Base-by-base conservation (phyloP, 2,329 filamentous ascomycete genomes). In the Annulohypoxylon truncatum region DNA sequence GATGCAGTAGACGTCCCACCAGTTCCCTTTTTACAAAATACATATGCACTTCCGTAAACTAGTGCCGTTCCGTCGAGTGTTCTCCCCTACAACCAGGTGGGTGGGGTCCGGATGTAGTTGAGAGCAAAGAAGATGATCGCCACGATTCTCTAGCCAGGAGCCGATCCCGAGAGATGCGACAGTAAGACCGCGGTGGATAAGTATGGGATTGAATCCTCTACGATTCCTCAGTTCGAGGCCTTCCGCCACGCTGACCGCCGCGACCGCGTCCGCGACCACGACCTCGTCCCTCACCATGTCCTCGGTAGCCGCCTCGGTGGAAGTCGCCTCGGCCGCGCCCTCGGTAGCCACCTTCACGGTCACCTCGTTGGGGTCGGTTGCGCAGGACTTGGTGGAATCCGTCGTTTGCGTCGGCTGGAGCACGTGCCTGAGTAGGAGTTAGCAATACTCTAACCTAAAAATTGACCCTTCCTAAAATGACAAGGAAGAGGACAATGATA, bases 371-470 rank as follows among this genome's bases (percentile, higher is more conserved):
- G 13, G 73, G 73, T 29, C 74, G 71, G 70, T 75, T 77, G 61
- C 75, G 75, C 54, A 77, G 74, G 51, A 78, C 76, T 54, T 73
- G 71, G 47, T 75, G 76, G 62, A 78, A 78, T 50, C 76, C 76
- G 38, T 77, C 76, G 51, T 72, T 73, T 40, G 72, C 65, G 50
- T 75, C 74, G 6, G 69, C 64, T 24, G 74, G 61, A 20, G 74
- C 56, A 47, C 68, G 26, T 5, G 64, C 47, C 72, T 76, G 54
- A 2, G 26, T 9, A 42, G 28, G n/a, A 42, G 66, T 70, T 70
- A 65, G 61, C 35, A 52, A 65, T 8, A 54, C 61, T 20, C 63
- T 56, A 48, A 18, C 67, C 44, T 47, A 51, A 6, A 42, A 58
- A 47, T 38, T 28, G 38, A 12, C n/a, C n/a, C 20, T 8, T 10